Evolutionary conservation across 1,139 yeast species (phyloP), one percentile per base, ranked within the genome.

Genomic region (Pichia sp.): DNA sequence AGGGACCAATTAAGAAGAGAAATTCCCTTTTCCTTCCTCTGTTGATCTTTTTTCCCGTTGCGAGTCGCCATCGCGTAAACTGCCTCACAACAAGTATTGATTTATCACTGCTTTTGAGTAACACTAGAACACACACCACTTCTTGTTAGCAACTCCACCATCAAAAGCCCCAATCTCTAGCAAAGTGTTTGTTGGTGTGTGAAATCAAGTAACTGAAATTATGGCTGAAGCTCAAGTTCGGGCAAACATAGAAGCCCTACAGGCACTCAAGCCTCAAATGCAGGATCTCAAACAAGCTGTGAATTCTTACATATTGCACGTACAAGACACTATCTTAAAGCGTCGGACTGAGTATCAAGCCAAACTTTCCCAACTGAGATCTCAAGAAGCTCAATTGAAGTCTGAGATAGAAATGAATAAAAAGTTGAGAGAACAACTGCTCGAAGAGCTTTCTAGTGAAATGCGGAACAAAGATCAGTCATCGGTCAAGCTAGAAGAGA

Each of bases 401-500:
- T 44, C 45, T 13, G 55, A 56, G 25, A 59, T 59, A 7, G 50
- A 54, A 43, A 50, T 44, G 44, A 53, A 52, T 54, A 60, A 47
- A 30, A 45, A 7, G 21, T 46, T 45, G 10, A 55, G 60, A 39
- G 56, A 56, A n/a, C 55, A 56, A 31, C 46, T 64, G 13, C 49
- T 58, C 22, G 50, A 51, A 43, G 57, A 60, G 30, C 50, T 64
- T 34, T 53, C 55, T 19, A 51, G 46, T 16, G 62, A 60, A 25
- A 47, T 58, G 34, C 42, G 55, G 41, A 62, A 58, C 28, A 50
- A 61, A 31, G 66, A 63, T 39, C 55, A 54, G 16, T 60, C 65
- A 2, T 58, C 66, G 1, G 41, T 61, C 6, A 62, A 63, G 44
- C 59, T 60, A 12, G 61, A 61, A 50, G 64, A 61, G 39, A 57